A percentile compares a stretch with the other conserved stretches of the same genome.
phyloP scores from a whole-genome alignment of 1,139 yeast species.

The Candida sanyaensis region DNA sequence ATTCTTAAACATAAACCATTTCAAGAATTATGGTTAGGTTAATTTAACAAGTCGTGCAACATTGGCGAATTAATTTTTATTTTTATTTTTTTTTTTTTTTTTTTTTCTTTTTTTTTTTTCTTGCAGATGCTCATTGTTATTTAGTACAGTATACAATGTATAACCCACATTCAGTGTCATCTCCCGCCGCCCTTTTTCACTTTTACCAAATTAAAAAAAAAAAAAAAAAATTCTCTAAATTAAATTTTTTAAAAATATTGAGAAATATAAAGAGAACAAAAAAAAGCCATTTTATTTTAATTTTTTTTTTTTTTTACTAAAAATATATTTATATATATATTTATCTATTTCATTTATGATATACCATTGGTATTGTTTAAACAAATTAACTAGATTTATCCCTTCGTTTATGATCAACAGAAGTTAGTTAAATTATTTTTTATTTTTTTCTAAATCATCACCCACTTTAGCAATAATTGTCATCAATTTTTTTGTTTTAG shows the following conservation, averaged over 20 bases:
- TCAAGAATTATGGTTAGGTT: neutral
- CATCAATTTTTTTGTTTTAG: no score
- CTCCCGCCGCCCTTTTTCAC: neutral
- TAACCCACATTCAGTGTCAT: neutral
- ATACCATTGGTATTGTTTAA: slow-evolving; percentile 7
- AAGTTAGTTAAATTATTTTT: slow-evolving; percentile 4
- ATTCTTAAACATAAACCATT: neutral
- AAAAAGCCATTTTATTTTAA: no score
- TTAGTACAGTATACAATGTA: neutral
- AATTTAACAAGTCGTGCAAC: neutral
- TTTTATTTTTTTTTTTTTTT: no score
- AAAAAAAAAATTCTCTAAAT: no score
- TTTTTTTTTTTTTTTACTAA: no score
- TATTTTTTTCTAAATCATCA: neutral
- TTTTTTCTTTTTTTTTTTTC: neutral
- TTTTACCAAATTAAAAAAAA: no score
- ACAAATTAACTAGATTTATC: slow-evolving; percentile 3
- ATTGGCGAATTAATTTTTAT: neutral
- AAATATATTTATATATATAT: neutral
- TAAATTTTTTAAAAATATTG: no score
- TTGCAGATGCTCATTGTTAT: neutral
- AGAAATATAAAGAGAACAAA: no score
- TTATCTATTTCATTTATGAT: slow-evolving; percentile 5
- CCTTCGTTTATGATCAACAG: slow-evolving; percentile 6
- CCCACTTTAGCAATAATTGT: neutral